These are phyloP conservation scores for Lasiosphaeria miniovina DNA, from an alignment of 495 filamentous ascomycete species.

Conservation along the genomic window DNA sequence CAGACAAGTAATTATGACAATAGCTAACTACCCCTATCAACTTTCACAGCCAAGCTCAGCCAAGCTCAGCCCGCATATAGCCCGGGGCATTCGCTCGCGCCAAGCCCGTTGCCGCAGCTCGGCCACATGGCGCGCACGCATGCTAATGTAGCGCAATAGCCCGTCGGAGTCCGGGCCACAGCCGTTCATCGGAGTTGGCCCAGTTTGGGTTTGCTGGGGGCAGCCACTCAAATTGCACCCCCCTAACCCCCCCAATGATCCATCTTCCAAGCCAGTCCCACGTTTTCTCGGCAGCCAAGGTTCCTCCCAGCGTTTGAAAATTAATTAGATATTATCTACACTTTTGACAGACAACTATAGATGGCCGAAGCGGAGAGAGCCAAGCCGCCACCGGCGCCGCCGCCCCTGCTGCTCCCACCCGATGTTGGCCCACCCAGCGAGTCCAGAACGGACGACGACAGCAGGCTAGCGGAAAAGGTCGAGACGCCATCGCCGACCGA, in stretches of 20 bases:
- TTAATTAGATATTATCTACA: too few relatives aligned
- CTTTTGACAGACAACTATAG: too few relatives aligned
- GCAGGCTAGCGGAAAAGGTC: too few relatives aligned
- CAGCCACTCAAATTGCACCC: background rate
- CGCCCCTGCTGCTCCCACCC: too few relatives aligned
- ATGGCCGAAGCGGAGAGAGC: too few relatives aligned
- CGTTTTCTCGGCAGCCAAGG: background rate
- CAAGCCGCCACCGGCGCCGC: too few relatives aligned
- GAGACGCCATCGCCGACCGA: too few relatives aligned
- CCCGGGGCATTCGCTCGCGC: background rate
- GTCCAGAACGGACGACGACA: too few relatives aligned
- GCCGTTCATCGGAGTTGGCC: background rate
- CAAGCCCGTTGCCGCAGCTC: background rate
- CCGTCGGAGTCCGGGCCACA: background rate
- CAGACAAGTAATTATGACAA: too few relatives aligned
- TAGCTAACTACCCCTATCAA: too few relatives aligned
- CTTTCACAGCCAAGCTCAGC: background rate
- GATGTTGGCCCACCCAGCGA: too few relatives aligned
- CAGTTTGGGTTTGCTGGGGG: background rate
- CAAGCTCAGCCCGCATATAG: background rate
- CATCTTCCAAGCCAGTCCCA: background rate
- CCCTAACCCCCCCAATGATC: background rate
- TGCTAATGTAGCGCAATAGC: background rate
- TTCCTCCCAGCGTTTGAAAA: too few relatives aligned
- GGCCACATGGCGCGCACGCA: background rate